phyloP scores from a whole-genome alignment of 2,329 filamentous ascomycete species.

The Diaporthe nobilis region DNA sequence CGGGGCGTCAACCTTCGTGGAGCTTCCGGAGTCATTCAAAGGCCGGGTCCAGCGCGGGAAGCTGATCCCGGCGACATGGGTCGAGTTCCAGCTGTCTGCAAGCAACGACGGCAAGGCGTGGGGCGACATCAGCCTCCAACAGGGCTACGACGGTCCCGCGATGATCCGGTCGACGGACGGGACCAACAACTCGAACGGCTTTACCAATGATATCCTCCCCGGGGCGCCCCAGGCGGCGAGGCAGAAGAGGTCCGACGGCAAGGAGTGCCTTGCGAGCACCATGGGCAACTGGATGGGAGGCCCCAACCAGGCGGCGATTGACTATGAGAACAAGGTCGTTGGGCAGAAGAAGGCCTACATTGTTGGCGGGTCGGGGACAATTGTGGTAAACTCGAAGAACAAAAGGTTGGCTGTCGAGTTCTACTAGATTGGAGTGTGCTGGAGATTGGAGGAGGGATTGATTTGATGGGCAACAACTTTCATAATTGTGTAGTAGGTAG shows the following conservation, averaged over 20 bases:
- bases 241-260: constrained; percentile 34
- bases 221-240: constrained; percentile 32
- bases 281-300: constrained; percentile 36
- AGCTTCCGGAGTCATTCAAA: constrained; percentile 52
- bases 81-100: constrained; percentile 37
- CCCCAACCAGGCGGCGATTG: constrained; percentile 36
- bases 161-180: constrained; percentile 36
- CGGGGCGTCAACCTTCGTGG: constrained; percentile 50
- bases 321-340: constrained; percentile 35
- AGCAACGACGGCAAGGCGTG: constrained; percentile 33
- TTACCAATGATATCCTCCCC: constrained; percentile 29
- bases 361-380: constrained; percentile 19
- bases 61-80: constrained; percentile 38
- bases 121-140: constrained; percentile 35
- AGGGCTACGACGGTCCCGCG: constrained; percentile 37
- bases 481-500: background rate
- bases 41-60: constrained; percentile 49
- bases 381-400: constrained; percentile 35
- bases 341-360: constrained; percentile 39
- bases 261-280: constrained; percentile 37
- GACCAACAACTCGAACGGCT: constrained; percentile 25
- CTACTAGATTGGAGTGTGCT: background rate
- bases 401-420: constrained; percentile 35
- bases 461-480: background rate
- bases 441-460: background rate